Conservation (phyloP, 306 rosid species). For the Castanea mollissima region DNA sequence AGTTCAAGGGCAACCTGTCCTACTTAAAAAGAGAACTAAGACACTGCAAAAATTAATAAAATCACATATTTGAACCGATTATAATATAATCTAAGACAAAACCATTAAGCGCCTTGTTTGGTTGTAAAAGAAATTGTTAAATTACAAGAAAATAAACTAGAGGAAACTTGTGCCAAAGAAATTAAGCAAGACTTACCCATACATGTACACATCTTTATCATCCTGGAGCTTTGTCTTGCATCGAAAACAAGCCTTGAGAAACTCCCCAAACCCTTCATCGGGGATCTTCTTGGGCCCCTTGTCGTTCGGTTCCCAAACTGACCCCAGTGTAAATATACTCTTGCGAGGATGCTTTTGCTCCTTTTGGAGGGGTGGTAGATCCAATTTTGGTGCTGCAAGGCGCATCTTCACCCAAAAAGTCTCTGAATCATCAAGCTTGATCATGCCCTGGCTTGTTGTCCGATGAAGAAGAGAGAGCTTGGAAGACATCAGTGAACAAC, state of each 20-base stretch:
- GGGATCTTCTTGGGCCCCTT: not conserved
- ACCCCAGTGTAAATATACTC: not conserved
- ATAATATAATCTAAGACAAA: too few species aligned
- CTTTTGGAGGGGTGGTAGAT: not conserved
- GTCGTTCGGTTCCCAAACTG: not conserved
- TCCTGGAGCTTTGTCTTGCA: slow-evolving; percentile 20
- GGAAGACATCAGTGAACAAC: not conserved
- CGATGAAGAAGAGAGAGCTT: not conserved
- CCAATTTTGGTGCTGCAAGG: not conserved
- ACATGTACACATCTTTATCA: slow-evolving; percentile 13
- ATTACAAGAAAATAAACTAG: too few species aligned
- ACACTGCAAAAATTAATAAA: too few species aligned
- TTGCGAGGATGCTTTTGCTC: not conserved
- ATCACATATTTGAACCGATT: too few species aligned
- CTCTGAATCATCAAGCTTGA: not conserved
- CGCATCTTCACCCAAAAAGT: not conserved
- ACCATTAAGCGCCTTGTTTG: too few species aligned
- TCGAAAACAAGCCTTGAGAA: slow-evolving; percentile 13
- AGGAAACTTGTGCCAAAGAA: not conserved
- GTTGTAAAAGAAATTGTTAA: too few species aligned
- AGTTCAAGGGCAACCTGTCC: too few species aligned
- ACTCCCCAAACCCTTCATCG: not conserved
- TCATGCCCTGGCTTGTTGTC: slow-evolving; percentile 14
- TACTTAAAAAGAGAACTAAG: too few species aligned
- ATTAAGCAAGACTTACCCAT: slow-evolving; percentile 16